These are phyloP conservation scores for Nannochloropsis oceanica DNA, from an alignment of 108 stramenopile species.

Conservation along the genomic window DNA sequence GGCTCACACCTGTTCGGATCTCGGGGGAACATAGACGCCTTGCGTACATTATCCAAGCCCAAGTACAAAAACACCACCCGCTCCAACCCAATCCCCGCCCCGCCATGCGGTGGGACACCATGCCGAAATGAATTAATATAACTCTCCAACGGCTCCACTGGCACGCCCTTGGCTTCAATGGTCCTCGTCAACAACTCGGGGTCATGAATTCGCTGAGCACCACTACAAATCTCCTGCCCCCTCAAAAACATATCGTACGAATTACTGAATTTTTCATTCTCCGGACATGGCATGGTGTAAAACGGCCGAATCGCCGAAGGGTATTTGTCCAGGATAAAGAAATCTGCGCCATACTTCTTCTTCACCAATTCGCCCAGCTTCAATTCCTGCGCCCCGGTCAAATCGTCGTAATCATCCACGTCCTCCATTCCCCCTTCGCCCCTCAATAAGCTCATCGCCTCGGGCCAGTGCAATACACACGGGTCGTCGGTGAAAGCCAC, in stretches of 20 bases:
- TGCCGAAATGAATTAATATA: conserved; percentile 80
- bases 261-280: conserved; percentile 65
- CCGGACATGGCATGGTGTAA: conserved; percentile 92
- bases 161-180: conserved; percentile 64
- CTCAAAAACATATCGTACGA: conserved; percentile 92
- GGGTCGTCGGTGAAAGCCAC: conserved; percentile 82
- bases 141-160: conserved; percentile 35
- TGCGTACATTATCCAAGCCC: conserved; percentile 88
- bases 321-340: conserved; percentile 92
- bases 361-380: conserved; percentile 74
- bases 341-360: conserved; percentile 83
- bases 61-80: conserved; percentile 89
- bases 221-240: conserved; percentile 93
- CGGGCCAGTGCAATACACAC: conserved; percentile 86
- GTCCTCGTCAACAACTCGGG: conserved; percentile 35
- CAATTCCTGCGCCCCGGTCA: conserved; percentile 67
- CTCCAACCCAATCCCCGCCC: conserved; percentile 88
- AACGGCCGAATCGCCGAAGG: conserved; percentile 78
- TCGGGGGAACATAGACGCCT: conserved; percentile 93
- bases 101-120: conserved; percentile 75
- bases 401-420: conserved; percentile 69
- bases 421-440: conserved; percentile 36
- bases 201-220: conserved; percentile 69
- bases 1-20: conserved; percentile 86
- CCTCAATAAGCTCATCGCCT: conserved; percentile 71